phyloP scores from a whole-genome alignment of 228 moss, liverwort and hornwort species.

The Sphagnum magellanicum region DNA sequence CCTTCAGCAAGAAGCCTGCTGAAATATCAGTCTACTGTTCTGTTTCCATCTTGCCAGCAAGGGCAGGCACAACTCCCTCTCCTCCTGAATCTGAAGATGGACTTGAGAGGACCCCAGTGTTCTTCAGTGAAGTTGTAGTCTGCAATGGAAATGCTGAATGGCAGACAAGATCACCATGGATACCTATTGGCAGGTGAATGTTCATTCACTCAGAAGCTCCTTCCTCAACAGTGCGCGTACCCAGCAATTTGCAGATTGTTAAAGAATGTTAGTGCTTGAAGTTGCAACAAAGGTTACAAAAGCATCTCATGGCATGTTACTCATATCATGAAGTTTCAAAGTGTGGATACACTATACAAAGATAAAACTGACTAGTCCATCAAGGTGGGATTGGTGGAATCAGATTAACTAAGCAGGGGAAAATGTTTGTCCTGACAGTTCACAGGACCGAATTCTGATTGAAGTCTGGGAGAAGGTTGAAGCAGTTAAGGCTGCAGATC shows the following conservation, averaged over 20 bases:
- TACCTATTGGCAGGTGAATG: constrained; percentile 30
- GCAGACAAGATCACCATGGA: constrained; percentile 32
- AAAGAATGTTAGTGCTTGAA: too few relatives aligned
- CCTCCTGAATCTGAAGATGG: constrained; percentile 15
- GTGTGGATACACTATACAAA: too few relatives aligned
- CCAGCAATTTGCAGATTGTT: too few relatives aligned
- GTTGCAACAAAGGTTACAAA: too few relatives aligned
- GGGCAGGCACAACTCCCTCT: constrained; percentile 12
- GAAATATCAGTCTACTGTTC: constrained; percentile 34
- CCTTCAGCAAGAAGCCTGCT: constrained; percentile 21
- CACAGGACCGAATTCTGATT: constrained; percentile 39
- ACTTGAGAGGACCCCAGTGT: constrained; percentile 22
- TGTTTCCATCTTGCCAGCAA: constrained; percentile 22
- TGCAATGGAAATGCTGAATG: constrained; percentile 38
- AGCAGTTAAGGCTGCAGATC: constrained; percentile 6
- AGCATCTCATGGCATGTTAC: too few relatives aligned
- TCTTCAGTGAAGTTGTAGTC: constrained; percentile 23
- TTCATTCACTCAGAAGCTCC: not conserved
- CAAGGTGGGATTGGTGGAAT: too few relatives aligned
- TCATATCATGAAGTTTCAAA: too few relatives aligned
- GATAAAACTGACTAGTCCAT: too few relatives aligned
- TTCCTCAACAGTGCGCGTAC: not conserved
- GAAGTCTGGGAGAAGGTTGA: constrained; percentile 42
- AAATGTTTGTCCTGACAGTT: constrained; percentile 18
- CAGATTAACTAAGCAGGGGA: constrained; percentile 4